Evolutionary conservation across 768 basidiomycete genomes (phyloP).

Genomic region (Podaxis carcinomalis): DNA sequence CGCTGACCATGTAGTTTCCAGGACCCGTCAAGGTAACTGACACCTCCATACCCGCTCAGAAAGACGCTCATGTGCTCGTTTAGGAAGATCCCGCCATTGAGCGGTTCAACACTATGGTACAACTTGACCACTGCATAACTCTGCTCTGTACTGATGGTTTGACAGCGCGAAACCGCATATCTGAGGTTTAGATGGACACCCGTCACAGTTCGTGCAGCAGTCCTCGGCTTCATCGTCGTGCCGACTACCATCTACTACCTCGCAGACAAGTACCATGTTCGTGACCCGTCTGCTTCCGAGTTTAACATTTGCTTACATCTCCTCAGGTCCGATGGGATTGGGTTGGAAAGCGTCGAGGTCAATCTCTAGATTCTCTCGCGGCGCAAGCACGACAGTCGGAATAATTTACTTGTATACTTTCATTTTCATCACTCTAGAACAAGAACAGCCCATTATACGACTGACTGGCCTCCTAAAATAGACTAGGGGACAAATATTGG

Average conservation of each 20-base stretch:
- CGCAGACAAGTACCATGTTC: conserved; percentile 39
- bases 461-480: neutral
- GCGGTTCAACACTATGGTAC: conserved; percentile 50
- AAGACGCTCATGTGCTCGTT: neutral
- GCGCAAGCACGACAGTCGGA: conserved; percentile 15
- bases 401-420: conserved; percentile 9
- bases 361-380: conserved; percentile 23
- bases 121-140: neutral
- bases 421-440: neutral
- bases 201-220: conserved; percentile 53
- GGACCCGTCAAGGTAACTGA: conserved; percentile 53
- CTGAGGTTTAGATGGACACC: conserved; percentile 79
- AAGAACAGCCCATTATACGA: neutral
- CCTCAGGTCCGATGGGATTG: conserved; percentile 50
- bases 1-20: conserved; percentile 22
- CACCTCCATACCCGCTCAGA: neutral
- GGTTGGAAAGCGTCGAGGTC: conserved; percentile 39
- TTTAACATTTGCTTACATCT: conserved; percentile 10
- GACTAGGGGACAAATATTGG: neutral
- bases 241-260: conserved; percentile 56
- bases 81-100: conserved; percentile 58
- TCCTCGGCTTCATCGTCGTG: conserved; percentile 61
- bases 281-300: conserved; percentile 15
- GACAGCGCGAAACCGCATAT: conserved; percentile 81
- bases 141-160: conserved; percentile 11